phyloP scores from a whole-genome alignment of 1,284 basidiomycete species.

The Apiotrichum mycotoxinovorans region DNA sequence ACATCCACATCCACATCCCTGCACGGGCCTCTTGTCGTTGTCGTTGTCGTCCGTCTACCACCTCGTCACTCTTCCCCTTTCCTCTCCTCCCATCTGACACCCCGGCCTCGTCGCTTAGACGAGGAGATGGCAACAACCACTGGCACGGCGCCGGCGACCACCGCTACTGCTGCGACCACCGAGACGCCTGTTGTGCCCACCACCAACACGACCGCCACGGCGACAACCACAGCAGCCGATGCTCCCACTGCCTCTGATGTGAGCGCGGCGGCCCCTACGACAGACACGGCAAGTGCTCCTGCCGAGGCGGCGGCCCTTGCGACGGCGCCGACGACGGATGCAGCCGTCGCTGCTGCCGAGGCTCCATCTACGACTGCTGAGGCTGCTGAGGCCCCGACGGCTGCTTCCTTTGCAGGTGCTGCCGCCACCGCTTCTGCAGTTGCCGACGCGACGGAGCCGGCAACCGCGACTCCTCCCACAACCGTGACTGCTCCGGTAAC shows the following conservation, averaged over 20 bases:
- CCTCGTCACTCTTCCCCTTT: background rate
- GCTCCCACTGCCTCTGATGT: background rate
- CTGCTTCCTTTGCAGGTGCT: background rate
- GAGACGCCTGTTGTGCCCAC: background rate
- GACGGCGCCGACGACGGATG: too few relatives aligned
- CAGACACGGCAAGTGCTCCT: too few relatives aligned
- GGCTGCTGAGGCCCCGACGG: background rate
- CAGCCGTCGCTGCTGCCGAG: too few relatives aligned
- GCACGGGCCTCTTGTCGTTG: background rate
- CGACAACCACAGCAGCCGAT: background rate
- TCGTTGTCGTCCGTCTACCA: background rate
- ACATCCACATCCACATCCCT: background rate
- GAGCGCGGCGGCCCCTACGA: background rate
- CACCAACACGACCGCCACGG: background rate
- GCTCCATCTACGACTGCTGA: too few relatives aligned
- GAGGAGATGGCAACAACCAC: constrained; percentile 18
- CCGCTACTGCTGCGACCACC: background rate
- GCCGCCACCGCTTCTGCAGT: background rate
- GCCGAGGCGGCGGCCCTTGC: too few relatives aligned
- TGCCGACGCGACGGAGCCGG: background rate
- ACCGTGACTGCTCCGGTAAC: background rate
- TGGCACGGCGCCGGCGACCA: constrained; percentile 11
- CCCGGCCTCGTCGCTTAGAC: constrained; percentile 12
- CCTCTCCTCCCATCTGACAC: background rate
- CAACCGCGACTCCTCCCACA: background rate